phyloP scores from a whole-genome alignment of 2,329 filamentous ascomycete species.

The Talaromyces atroroseus region DNA sequence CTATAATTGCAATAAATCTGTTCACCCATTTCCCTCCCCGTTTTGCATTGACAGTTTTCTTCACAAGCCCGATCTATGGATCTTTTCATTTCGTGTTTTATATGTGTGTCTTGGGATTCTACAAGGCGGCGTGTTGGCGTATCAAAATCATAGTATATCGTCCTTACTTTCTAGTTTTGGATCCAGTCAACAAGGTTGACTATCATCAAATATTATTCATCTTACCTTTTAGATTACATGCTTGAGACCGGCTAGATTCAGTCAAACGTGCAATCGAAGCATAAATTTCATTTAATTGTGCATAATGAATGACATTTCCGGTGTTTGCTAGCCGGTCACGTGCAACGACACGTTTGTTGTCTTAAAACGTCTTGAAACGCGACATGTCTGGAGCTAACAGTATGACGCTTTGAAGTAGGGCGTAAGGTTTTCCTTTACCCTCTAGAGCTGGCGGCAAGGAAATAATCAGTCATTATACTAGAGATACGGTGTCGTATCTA shows the following conservation, averaged over 20 bases:
- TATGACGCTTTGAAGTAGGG: too few relatives aligned
- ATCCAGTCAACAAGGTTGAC: background rate
- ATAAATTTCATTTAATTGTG: background rate
- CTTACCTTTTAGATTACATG: too few relatives aligned
- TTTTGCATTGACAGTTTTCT: background rate
- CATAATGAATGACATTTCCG: background rate
- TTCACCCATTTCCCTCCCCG: background rate
- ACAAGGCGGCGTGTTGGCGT: conserved; percentile 8
- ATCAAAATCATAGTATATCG: background rate
- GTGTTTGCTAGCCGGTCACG: background rate
- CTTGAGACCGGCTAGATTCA: too few relatives aligned
- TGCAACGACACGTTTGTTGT: background rate
- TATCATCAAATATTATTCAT: background rate
- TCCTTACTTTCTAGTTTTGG: background rate
- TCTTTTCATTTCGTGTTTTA: background rate
- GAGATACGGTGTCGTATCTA: too few relatives aligned
- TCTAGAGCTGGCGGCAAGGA: too few relatives aligned
- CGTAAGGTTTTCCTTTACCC: too few relatives aligned
- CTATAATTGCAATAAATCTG: background rate
- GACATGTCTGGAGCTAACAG: background rate
- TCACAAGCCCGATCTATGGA: background rate
- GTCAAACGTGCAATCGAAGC: background rate
- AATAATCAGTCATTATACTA: too few relatives aligned
- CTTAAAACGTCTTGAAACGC: background rate
- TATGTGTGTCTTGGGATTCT: background rate